A percentile compares a stretch with the other conserved stretches of the same genome.
These are phyloP conservation scores for Diplodia mutila DNA, from an alignment of 2,329 filamentous ascomycete species.

Conservation along the genomic window DNA sequence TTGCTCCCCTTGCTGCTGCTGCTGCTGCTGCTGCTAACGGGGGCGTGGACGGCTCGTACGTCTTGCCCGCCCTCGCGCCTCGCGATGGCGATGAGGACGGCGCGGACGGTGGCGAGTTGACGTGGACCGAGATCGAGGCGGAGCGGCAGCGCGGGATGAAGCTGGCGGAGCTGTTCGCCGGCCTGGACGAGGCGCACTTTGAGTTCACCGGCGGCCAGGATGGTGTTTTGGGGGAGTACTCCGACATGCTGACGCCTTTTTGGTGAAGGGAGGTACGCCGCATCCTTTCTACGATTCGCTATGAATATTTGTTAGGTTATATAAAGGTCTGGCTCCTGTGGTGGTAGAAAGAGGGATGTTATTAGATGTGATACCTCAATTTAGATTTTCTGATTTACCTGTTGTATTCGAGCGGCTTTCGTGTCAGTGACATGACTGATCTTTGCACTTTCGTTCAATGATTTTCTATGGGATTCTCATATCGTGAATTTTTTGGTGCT, in stretches of 20 bases:
- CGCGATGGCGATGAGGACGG: slow-evolving; percentile 28
- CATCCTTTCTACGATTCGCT: not conserved
- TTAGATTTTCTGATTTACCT: not conserved
- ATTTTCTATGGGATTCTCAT: not conserved
- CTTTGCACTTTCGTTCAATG: too few species aligned
- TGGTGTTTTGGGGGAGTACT: slow-evolving; percentile 50
- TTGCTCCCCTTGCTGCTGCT: not conserved
- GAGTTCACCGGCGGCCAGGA: slow-evolving; percentile 52
- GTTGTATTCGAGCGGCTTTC: not conserved
- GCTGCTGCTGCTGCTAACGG: not conserved
- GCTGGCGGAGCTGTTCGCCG: slow-evolving; percentile 59
- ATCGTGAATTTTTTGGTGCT: not conserved
- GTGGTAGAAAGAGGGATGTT: not conserved
- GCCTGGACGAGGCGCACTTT: slow-evolving; percentile 57
- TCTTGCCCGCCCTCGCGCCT: slow-evolving; percentile 33
- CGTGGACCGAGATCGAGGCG: slow-evolving; percentile 63
- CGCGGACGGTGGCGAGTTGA: slow-evolving; percentile 50
- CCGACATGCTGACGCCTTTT: slow-evolving; percentile 37
- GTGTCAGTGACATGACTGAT: not conserved
- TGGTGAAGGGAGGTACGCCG: not conserved
- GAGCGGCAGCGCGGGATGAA: slow-evolving; percentile 60
- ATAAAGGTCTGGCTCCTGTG: not conserved
- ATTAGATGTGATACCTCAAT: slow-evolving; percentile 13
- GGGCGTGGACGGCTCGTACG: slow-evolving; percentile 25
- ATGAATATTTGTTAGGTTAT: not conserved